Evolutionary conservation across 768 basidiomycete genomes (phyloP).

Genomic region (Boletus fagicola): DNA sequence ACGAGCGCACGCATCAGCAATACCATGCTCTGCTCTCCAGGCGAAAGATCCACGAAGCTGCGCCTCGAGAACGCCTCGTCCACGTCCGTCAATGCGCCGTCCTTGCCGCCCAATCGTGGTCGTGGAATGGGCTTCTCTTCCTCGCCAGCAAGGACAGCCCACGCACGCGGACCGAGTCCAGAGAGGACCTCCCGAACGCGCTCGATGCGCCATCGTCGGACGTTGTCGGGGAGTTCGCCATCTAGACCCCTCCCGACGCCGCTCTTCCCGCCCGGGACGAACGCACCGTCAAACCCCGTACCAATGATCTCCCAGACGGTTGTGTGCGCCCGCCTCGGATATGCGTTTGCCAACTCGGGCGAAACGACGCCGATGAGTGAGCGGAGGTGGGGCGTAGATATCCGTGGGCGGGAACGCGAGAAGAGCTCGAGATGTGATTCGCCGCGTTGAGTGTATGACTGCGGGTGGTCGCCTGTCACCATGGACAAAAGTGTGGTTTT

Average conservation of each 20-base stretch:
- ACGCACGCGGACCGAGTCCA: constrained; percentile 59
- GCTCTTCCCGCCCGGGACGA: constrained; percentile 47
- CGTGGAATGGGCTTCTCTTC: not conserved
- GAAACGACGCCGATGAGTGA: constrained; percentile 75
- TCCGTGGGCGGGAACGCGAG: constrained; percentile 55
- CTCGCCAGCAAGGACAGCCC: constrained; percentile 28
- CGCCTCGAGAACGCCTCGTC: constrained; percentile 45
- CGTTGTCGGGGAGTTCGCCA: constrained; percentile 34
- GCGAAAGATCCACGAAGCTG: constrained; percentile 62
- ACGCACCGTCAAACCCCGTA: constrained; percentile 88
- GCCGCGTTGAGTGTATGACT: constrained; percentile 74
- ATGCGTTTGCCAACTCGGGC: constrained; percentile 89
- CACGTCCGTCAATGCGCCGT: not conserved
- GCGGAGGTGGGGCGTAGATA: constrained; percentile 67
- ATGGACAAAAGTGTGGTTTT: constrained; percentile 92
- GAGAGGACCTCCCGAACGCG: constrained; percentile 59
- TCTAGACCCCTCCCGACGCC: constrained; percentile 49
- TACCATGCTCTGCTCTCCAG: constrained; percentile 77
- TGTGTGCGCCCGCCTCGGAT: constrained; percentile 70
- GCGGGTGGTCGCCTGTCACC: constrained; percentile 92
- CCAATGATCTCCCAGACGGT: constrained; percentile 77
- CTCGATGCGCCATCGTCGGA: constrained; percentile 39
- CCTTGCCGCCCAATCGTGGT: too few relatives aligned
- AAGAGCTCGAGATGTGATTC: constrained; percentile 54
- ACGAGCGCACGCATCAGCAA: constrained; percentile 87